phyloP scores from a whole-genome alignment of 1,284 basidiomycete species.

The Boletus semigastroideus region DNA sequence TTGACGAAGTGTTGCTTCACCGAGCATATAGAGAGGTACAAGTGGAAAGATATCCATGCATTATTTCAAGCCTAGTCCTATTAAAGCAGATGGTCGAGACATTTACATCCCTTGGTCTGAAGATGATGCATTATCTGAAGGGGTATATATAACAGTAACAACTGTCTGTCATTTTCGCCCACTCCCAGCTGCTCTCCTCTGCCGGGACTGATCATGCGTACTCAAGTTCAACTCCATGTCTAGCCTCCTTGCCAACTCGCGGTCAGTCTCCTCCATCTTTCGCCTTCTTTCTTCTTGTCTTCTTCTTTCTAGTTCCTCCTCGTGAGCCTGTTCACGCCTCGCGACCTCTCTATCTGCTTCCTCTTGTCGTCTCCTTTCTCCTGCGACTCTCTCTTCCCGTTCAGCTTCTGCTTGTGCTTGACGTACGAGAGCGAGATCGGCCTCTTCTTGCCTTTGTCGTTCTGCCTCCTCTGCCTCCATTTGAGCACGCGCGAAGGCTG shows the following conservation, averaged over 20 bases:
- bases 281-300: constrained; percentile 35
- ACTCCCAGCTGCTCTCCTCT: constrained; percentile 1
- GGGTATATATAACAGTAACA: neutral
- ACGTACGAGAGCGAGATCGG: constrained; percentile 27
- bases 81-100: too few species aligned
- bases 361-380: constrained; percentile 28
- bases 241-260: constrained; percentile 31
- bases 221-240: constrained; percentile 31
- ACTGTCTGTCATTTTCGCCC: constrained; percentile 4
- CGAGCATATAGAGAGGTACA: too few species aligned
- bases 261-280: constrained; percentile 27
- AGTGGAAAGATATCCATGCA: too few species aligned
- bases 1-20: too few species aligned
- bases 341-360: constrained; percentile 34
- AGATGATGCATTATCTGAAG: neutral
- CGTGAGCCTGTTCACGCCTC: constrained; percentile 37
- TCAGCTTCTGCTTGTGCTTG: constrained; percentile 33
- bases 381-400: constrained; percentile 23
- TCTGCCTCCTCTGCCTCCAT: constrained; percentile 35
- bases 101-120: neutral
- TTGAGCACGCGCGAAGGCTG: constrained; percentile 35
- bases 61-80: too few species aligned
- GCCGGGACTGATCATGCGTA: constrained; percentile 12
- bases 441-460: constrained; percentile 32
- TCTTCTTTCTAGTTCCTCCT: constrained; percentile 37